A percentile compares a stretch with the other conserved stretches of the same genome.
Evolutionary conservation across 768 basidiomycete genomes (phyloP).

Genomic region (Kondoa subrosea): DNA sequence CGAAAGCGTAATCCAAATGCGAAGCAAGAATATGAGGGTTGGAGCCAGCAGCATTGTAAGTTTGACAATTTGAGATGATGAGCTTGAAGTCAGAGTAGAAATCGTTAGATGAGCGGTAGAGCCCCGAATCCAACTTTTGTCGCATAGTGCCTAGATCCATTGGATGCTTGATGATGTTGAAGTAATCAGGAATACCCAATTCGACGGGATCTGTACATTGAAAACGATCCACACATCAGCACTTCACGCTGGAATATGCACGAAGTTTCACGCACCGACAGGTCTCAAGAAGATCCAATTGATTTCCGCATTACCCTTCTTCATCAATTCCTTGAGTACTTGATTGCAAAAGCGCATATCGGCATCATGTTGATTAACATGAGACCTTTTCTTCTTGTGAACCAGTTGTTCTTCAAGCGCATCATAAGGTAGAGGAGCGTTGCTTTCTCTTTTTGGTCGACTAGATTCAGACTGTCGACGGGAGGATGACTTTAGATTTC

Average conservation of each 20-base stretch:
- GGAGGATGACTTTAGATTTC: neutral
- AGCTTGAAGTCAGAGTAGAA: conserved; percentile 83
- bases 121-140: conserved; percentile 57
- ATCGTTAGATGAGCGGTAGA: conserved; percentile 59
- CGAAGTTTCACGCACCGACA: conserved; percentile 50
- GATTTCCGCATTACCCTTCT: conserved; percentile 55
- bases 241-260: conserved; percentile 2
- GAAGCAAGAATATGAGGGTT: conserved; percentile 72
- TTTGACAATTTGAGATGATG: conserved; percentile 84
- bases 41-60: conserved; percentile 77
- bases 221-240: neutral
- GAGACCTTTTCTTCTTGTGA: conserved; percentile 37
- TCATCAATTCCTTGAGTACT: conserved; percentile 54
- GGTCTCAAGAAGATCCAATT: conserved; percentile 84
- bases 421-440: conserved; percentile 73
- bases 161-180: conserved; percentile 73
- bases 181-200: conserved; percentile 67
- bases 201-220: conserved; percentile 53
- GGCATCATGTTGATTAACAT: conserved; percentile 40
- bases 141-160: conserved; percentile 89
- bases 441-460: conserved; percentile 95
- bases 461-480: conserved; percentile 6
- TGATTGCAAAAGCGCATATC: conserved; percentile 46
- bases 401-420: conserved; percentile 26
- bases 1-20: conserved; percentile 69